Percentiles rank a stretch among this genome's conserved stretches.
Conservation (phyloP, 2,329 filamentous ascomycete species). For the Aureobasidium namibiae region DNA sequence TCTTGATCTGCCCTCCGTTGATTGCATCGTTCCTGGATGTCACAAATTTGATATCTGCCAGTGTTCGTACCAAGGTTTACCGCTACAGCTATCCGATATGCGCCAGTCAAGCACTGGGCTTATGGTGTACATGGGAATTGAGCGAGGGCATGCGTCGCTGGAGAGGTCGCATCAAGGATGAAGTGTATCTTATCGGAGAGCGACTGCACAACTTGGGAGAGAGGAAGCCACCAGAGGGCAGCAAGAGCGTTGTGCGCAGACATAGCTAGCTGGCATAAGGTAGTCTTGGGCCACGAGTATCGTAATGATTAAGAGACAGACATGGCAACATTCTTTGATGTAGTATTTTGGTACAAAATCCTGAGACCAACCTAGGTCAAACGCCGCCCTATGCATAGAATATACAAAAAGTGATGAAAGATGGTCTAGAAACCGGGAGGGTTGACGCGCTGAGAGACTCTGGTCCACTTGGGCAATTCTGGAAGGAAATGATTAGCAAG, state of each 20-base stretch:
- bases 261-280: background rate
- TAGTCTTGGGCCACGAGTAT: background rate
- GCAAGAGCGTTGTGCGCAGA: slow-evolving; percentile 24
- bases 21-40: slow-evolving; percentile 39
- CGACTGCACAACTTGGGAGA: slow-evolving; percentile 89
- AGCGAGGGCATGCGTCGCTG: slow-evolving; percentile 60
- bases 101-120: slow-evolving; percentile 36
- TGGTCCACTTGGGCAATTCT: slow-evolving; percentile 67
- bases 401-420: slow-evolving; percentile 17
- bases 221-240: slow-evolving; percentile 29
- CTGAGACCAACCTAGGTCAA: background rate
- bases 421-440: slow-evolving; percentile 73
- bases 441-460: slow-evolving; percentile 87
- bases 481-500: slow-evolving; percentile 22
- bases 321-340: slow-evolving; percentile 7
- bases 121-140: slow-evolving; percentile 44
- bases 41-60: background rate
- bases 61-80: slow-evolving; percentile 37
- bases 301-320: background rate
- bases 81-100: slow-evolving; percentile 67
- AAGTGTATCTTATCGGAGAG: slow-evolving; percentile 94
- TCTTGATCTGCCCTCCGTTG: slow-evolving; percentile 57
- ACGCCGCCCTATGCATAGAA: slow-evolving; percentile 13
- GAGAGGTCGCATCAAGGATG: slow-evolving; percentile 77
- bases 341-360: slow-evolving; percentile 7